Evolutionary conservation across 805 yeast species (phyloP), one percentile per base, ranked within the genome.

Genomic region (Saturnispora bothae): DNA sequence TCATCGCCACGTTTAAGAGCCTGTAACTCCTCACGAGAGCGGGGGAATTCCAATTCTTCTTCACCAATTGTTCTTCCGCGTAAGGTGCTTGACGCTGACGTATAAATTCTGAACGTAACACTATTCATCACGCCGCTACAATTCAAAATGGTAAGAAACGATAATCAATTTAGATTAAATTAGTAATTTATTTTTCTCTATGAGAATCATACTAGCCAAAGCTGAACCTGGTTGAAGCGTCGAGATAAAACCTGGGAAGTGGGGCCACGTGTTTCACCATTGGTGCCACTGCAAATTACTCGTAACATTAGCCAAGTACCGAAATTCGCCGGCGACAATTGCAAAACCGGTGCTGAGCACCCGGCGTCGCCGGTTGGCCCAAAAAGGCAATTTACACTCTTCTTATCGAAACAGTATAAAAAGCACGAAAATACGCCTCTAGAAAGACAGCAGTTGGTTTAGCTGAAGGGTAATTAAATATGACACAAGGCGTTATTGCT

Each of bases 401-500:
- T 9, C 29, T 27, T 34, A 34, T 34, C 36, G 23, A 19, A 33
- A 4, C 8, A 20, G 7, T 33, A 23, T 33, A 33, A 25, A 33
- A 23, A 10, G 27, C 14, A n/a, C 8, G 4, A 8, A 14, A 21
- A n/a, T 4, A 20, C 20, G 14, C 22, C 22, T 9, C 18, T 22
- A 14, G 9, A 12, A 32, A 3, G 14, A 18, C 14, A 14, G 14
- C n/a, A 9, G 14, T 19, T 23, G 19, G 15, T 23, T 3, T 25
- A 10, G 10, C 25, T 8, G 25, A 22, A 22, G 10, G 25, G 10
- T 22, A 16, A 15, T 36, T 21, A 19, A 38, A 17, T 3, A 39
- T 39, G 42, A 34, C 42, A 26, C 32, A 31, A n/a, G 15, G 31
- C 16, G 14, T 39, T n/a, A 55, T 54, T 26, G 63, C 72, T 23